These are phyloP conservation scores for Borovskyia barvae DNA, from an alignment of 208 protist species.

Conservation along the genomic window DNA sequence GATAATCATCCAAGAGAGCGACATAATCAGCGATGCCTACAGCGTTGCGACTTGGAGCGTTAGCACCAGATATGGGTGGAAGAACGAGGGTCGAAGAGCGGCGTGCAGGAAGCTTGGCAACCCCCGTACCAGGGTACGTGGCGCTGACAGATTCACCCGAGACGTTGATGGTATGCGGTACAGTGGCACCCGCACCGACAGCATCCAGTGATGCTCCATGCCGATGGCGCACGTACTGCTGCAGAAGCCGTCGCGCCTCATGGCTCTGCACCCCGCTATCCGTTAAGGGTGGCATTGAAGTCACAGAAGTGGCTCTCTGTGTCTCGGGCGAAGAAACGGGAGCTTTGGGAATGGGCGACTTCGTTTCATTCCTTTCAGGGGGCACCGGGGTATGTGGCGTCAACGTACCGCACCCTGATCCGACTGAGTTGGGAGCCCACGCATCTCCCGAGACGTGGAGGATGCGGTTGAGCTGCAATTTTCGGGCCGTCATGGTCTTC, in stretches of 20 bases:
- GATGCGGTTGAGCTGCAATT: constrained; percentile 40
- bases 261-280: constrained; percentile 8
- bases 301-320: background rate
- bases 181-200: background rate
- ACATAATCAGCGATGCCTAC: constrained; percentile 65
- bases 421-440: no score
- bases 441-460: no score
- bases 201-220: constrained; percentile 14
- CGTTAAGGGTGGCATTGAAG: background rate
- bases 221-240: constrained; percentile 38
- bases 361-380: background rate
- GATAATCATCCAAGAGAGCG: constrained; percentile 55
- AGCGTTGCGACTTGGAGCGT: constrained; percentile 38
- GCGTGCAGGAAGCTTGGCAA: background rate
- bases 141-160: background rate
- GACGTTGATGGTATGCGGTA: background rate
- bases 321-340: no score
- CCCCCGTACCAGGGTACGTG: background rate
- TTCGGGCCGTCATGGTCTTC: constrained; percentile 33
- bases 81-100: constrained; percentile 28
- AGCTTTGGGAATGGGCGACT: no score
- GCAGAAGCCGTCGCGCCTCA: constrained; percentile 47
- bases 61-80: constrained; percentile 17
- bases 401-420: no score
- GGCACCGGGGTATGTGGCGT: background rate